Percentiles rank a stretch among this genome's conserved stretches.
These are phyloP conservation scores for Fomitopsis pinicola DNA, from an alignment of 1,284 basidiomycete genomes.

Conservation along the genomic window DNA sequence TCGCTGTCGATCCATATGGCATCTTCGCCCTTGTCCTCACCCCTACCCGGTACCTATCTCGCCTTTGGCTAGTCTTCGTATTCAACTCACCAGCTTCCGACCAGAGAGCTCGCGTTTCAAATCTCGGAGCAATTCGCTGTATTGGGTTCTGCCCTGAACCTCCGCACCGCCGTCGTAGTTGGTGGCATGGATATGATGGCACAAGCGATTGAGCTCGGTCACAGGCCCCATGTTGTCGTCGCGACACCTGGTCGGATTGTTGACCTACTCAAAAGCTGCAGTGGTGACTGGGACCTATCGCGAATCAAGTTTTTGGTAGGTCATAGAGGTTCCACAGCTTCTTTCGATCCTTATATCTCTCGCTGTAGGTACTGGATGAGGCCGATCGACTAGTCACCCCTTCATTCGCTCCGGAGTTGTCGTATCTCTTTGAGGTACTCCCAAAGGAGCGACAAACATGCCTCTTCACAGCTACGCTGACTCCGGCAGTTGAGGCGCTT, in stretches of 20 bases:
- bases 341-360: background rate
- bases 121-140: constrained; percentile 96
- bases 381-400: constrained; percentile 91
- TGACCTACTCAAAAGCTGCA: constrained; percentile 82
- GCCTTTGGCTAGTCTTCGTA: background rate
- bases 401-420: constrained; percentile 87
- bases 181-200: constrained; percentile 99
- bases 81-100: background rate
- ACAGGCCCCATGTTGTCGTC: constrained; percentile 90
- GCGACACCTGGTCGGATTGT: constrained; percentile 96
- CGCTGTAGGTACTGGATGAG: constrained; percentile 83
- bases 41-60: constrained; percentile 72
- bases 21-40: constrained; percentile 93
- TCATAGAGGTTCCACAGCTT: constrained; percentile 5
- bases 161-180: constrained; percentile 86
- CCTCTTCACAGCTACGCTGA: constrained; percentile 95
- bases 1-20: constrained; percentile 88
- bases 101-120: constrained; percentile 93
- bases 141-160: constrained; percentile 76
- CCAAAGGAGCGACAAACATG: constrained; percentile 91
- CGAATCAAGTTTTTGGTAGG: constrained; percentile 83
- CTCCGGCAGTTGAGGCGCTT: constrained; percentile 80
- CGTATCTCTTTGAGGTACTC: constrained; percentile 74
- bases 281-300: constrained; percentile 80
- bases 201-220: constrained; percentile 85